phyloP scores from a whole-genome alignment of 331 rosid species.

The Saraca asoca region DNA sequence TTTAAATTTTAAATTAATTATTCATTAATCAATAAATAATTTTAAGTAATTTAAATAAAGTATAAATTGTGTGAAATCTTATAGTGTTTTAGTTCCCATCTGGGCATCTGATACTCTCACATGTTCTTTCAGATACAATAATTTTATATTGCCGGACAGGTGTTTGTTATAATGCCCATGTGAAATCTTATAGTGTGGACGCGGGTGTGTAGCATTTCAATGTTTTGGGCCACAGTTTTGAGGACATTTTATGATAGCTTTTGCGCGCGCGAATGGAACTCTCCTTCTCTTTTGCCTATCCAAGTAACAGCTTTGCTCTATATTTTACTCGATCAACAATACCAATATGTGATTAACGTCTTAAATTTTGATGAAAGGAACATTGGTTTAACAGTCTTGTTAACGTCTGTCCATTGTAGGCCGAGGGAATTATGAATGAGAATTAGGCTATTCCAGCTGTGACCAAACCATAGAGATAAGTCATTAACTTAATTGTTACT shows the following conservation, averaged over 20 bases:
- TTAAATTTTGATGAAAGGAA: background rate
- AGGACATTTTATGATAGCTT: background rate
- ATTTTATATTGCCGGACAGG: background rate
- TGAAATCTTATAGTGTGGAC: background rate
- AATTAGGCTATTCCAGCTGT: too few relatives aligned
- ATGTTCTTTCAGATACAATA: too few relatives aligned
- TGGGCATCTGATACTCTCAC: too few relatives aligned
- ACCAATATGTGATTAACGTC: conserved; percentile 15
- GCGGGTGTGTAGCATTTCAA: background rate
- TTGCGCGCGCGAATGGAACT: background rate
- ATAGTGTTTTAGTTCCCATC: too few relatives aligned
- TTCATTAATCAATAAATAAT: too few relatives aligned
- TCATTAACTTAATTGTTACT: too few relatives aligned
- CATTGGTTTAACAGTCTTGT: conserved; percentile 26
- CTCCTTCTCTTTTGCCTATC: background rate
- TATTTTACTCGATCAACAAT: background rate
- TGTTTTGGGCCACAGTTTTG: background rate
- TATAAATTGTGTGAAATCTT: too few relatives aligned
- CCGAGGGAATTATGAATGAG: too few relatives aligned
- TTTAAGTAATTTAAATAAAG: too few relatives aligned
- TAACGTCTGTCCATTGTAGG: conserved; percentile 45
- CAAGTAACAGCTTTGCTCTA: conserved; percentile 11
- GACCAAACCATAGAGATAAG: too few relatives aligned
- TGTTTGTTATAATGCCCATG: conserved; percentile 16
- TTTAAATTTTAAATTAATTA: too few relatives aligned